A percentile compares a stretch with the other conserved stretches of the same genome.
Evolutionary conservation across 202 grass and related monocot species (phyloP).

Genomic region (Saccharum hybrid): DNA sequence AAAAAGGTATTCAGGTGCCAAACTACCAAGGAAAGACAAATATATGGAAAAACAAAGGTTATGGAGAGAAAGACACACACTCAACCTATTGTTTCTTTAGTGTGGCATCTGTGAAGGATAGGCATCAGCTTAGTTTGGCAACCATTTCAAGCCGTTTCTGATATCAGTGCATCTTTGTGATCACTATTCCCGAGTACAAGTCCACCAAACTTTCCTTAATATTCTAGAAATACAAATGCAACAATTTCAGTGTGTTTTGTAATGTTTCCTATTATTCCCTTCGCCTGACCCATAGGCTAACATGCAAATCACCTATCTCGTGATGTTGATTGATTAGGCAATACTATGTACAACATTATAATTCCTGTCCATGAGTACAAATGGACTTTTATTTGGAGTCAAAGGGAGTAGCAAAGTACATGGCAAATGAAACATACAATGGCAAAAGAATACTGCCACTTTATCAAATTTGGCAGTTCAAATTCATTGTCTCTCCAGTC

Average conservation of each 20-base stretch:
- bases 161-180: not conserved
- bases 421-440: not conserved
- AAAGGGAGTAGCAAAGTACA: not conserved
- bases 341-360: not conserved
- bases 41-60: not conserved
- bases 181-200: not conserved
- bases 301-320: not conserved
- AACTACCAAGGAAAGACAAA: not conserved
- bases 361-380: not conserved
- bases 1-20: not conserved
- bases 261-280: not conserved
- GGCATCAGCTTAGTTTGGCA: not conserved
- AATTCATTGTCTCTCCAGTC: not conserved
- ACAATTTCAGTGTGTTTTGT: not conserved
- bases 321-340: not conserved
- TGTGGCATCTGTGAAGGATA: not conserved
- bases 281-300: not conserved
- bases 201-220: not conserved
- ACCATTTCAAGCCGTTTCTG: not conserved
- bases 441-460: not conserved
- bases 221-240: not conserved
- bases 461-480: not conserved
- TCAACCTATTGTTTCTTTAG: not conserved
- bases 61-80: not conserved
- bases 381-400: conserved; percentile 11